These are phyloP conservation scores for cucumber (Cucumis sativus) DNA, from an alignment of 306 rosid species.

Conservation along the genomic window Cucumber_9930_V3 NC_026657.2:29169501-29170000, in stretches of 20 bases:
- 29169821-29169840: not conserved
- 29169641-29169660: not conserved
- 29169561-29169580: slow-evolving; percentile 44
- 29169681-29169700: not conserved
- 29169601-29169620: slow-evolving; percentile 16
- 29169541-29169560: slow-evolving; percentile 63
- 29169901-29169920: not conserved
- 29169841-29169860: not conserved
- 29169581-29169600: not conserved
- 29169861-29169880: not conserved
- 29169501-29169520: slow-evolving; percentile 77
- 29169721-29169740: slow-evolving; percentile 94
- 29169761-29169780: slow-evolving; percentile 73
- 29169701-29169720: slow-evolving; percentile 67
- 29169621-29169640: not conserved
- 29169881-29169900: not conserved
- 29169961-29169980: not conserved
- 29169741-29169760: slow-evolving; percentile 14
- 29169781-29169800: slow-evolving; percentile 41
- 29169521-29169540: slow-evolving; percentile 66
- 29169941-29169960: not conserved
- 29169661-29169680: not conserved
- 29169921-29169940: not conserved
- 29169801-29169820: slow-evolving; percentile 32
- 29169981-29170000: not conserved